These are phyloP conservation scores for Monosporozyma yasuniensis DNA, from an alignment of 805 yeast species.

Conservation along the genomic window DNA sequence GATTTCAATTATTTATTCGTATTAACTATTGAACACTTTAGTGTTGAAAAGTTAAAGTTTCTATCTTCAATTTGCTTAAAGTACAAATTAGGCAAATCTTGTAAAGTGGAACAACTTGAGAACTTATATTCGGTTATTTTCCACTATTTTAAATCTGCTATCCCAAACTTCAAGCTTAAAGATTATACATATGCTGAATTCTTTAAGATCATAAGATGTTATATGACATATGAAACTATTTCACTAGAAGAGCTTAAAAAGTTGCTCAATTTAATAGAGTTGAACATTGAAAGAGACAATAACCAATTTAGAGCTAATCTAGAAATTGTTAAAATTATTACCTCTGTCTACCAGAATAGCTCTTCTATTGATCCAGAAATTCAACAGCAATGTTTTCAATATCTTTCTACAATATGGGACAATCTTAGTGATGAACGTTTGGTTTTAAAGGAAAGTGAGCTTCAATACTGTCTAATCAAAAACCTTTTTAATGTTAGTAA, in stretches of 20 bases:
- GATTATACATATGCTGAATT: conserved; percentile 25
- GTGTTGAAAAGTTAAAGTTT: not conserved
- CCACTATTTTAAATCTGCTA: not conserved
- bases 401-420: not conserved
- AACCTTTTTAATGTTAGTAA: conserved; percentile 37
- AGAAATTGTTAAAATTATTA: conserved; percentile 14
- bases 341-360: conserved; percentile 23
- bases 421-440: not conserved
- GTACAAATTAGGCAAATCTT: not conserved
- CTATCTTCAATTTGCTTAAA: not conserved
- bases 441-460: conserved; percentile 41
- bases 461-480: conserved; percentile 53
- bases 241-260: conserved; percentile 13
- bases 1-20: not conserved
- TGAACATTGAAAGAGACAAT: conserved; percentile 18
- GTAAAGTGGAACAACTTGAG: not conserved
- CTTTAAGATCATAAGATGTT: conserved; percentile 7
- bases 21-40: not conserved
- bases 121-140: conserved; percentile 7
- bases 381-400: not conserved
- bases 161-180: conserved; percentile 20
- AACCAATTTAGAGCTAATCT: conserved; percentile 21
- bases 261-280: not conserved
- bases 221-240: conserved; percentile 5
- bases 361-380: not conserved